These are phyloP conservation scores for Haplographium delicatum DNA, from an alignment of 495 filamentous ascomycete genomes.

Conservation along the genomic window DNA sequence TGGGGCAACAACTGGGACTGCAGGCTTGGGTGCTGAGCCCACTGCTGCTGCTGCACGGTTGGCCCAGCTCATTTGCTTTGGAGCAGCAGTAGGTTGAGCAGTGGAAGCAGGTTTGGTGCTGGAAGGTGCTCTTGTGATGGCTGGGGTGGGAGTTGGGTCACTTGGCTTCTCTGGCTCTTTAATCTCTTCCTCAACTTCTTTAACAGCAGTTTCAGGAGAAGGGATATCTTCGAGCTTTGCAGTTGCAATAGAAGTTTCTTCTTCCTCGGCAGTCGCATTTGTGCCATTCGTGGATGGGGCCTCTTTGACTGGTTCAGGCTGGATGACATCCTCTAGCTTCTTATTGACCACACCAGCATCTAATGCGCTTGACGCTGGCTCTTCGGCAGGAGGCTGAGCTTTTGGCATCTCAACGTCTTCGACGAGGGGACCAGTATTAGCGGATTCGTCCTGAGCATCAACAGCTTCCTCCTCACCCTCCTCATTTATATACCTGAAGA, in stretches of 20 bases:
- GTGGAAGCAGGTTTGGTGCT: constrained; percentile 40
- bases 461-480: constrained; percentile 58
- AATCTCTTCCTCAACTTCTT: constrained; percentile 30
- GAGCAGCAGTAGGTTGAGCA: constrained; percentile 31
- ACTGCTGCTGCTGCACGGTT: constrained; percentile 56
- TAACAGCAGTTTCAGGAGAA: constrained; percentile 28
- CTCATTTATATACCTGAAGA: constrained; percentile 87
- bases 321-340: constrained; percentile 42
- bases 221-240: constrained; percentile 22
- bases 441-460: constrained; percentile 38
- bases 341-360: constrained; percentile 42
- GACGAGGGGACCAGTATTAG: constrained; percentile 39
- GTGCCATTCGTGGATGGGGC: constrained; percentile 31
- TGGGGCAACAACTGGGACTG: constrained; percentile 32
- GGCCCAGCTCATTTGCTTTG: constrained; percentile 83
- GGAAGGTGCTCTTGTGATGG: constrained; percentile 30
- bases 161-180: constrained; percentile 40
- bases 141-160: constrained; percentile 46
- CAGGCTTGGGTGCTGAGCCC: constrained; percentile 37
- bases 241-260: constrained; percentile 24
- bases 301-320: constrained; percentile 23
- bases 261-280: constrained; percentile 25
- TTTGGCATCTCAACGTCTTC: constrained; percentile 40
- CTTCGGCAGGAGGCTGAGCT: constrained; percentile 35
- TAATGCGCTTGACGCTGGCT: constrained; percentile 26